phyloP scores from a whole-genome alignment of 176 grass and related monocot genomes.

The Metroxylon sagu region DNA sequence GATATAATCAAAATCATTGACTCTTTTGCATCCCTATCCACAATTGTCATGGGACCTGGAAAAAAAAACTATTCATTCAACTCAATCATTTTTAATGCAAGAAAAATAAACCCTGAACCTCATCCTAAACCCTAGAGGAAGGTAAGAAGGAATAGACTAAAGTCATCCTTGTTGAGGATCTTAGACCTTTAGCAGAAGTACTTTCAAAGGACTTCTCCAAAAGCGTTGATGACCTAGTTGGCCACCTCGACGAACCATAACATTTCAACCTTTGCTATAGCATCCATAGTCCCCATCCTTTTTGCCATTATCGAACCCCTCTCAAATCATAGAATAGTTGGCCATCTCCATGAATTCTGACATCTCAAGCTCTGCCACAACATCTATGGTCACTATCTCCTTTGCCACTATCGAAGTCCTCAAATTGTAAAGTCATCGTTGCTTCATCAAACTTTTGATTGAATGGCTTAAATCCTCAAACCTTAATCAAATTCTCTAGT shows the following conservation, averaged over 20 bases:
- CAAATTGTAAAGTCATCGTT: no score
- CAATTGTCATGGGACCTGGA: conserved; percentile 80
- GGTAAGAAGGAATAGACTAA: conserved; percentile 27
- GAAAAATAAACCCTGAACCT: not conserved
- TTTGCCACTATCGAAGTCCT: no score
- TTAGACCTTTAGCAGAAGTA: conserved; percentile 60
- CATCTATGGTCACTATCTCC: no score
- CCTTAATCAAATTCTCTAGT: no score
- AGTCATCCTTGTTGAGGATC: conserved; percentile 74
- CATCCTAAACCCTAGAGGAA: no score
- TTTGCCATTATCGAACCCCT: not conserved
- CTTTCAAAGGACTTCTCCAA: conserved; percentile 53
- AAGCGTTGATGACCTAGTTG: conserved; percentile 37
- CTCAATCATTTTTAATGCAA: not conserved
- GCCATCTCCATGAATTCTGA: no score
- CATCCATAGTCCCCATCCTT: not conserved
- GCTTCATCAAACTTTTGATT: no score
- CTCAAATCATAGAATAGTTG: no score
- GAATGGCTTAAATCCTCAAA: no score
- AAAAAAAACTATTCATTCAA: not conserved
- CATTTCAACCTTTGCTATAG: conserved; percentile 2
- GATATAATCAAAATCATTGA: conserved; percentile 68
- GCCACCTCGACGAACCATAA: conserved; percentile 53
- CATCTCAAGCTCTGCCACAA: no score
- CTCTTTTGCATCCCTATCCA: conserved; percentile 85